Base-by-base conservation (phyloP, 148 eudicot genomes). In the Beta vulgaris region DNA sequence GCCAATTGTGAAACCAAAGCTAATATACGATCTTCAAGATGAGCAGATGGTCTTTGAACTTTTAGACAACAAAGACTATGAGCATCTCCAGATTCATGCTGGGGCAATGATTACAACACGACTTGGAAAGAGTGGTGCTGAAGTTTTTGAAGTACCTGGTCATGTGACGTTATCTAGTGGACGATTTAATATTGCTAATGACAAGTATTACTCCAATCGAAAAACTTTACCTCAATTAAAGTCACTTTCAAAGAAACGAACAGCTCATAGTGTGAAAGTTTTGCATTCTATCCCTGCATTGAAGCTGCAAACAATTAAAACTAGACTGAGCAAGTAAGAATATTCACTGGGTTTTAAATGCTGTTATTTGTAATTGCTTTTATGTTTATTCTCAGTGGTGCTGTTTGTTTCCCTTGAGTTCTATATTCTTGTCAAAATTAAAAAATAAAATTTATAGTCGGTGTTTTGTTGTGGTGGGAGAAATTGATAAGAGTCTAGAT, bases 11-110 rank as follows among this genome's bases (percentile, higher is more conserved):
- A 95, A 86, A 73, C 91, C 99, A 65, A 95, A 91, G 82, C 82
- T 95, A 72, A 91, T 92, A 51, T 87, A 88, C 81, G 99, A 95
- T 84, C 97, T 95, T 74, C 98, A 89, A 81, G 99, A 95, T 79
- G 94, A 92, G 78, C 91, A 83, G 58, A 92, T 95, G 99, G 93
- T 92, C 77, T 95, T 95, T 82, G 99, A 95, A 87, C 74, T 92
- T 73, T 83, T 81, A 59, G 94, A 91, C 81, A 79, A 77, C 54
- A 84, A 86, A 78, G 88, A 95, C 37, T 79, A 83, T 57, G 83
- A 88, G 44, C 84, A 88, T 76, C 88, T 95, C 63, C 90, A 80
- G 69, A 91, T 80, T 84, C 98, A 88, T 87, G 96, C 98, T 51
- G 90, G 98, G 82, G 96, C 99, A 57, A 86, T 92, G 94, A 77